These are phyloP conservation scores for Vitis cinerea DNA, from an alignment of 164 flowering plant genomes.

Conservation along the genomic window DNA sequence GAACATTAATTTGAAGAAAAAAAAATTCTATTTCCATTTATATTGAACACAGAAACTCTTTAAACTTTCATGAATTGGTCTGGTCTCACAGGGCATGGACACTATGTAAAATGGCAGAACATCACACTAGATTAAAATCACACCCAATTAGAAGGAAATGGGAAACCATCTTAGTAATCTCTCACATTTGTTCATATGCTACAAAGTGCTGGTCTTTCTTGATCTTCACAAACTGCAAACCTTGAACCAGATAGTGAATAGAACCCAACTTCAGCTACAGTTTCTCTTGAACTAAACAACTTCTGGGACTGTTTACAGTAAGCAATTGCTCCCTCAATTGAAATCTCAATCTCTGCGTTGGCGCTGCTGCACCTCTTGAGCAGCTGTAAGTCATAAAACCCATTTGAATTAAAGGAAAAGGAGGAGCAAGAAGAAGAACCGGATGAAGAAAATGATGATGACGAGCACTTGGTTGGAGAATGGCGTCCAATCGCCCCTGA, in stretches of 20 bases:
- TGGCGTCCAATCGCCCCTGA: conserved; percentile 41
- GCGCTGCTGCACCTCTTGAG: conserved; percentile 38
- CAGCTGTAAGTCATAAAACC: conserved; percentile 27
- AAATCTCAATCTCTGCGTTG: conserved; percentile 40
- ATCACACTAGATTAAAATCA: not conserved
- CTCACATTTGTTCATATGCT: not conserved
- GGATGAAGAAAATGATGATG: conserved; percentile 29
- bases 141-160: not conserved
- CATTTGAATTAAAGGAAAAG: conserved; percentile 38
- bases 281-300: conserved; percentile 33
- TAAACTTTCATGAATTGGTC: not conserved
- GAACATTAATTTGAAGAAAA: too few species aligned
- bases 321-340: conserved; percentile 57
- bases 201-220: conserved; percentile 14
- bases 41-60: too few species aligned
- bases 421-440: conserved; percentile 45
- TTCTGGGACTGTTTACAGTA: conserved; percentile 51
- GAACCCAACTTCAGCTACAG: conserved; percentile 35
- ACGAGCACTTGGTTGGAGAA: conserved; percentile 19
- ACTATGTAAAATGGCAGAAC: not conserved
- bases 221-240: conserved; percentile 11
- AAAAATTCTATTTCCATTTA: too few species aligned
- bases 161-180: not conserved
- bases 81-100: not conserved
- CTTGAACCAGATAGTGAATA: conserved; percentile 39